These are phyloP conservation scores for Penicillium parvum DNA, from an alignment of 495 filamentous ascomycete genomes.

Conservation along the genomic window DNA sequence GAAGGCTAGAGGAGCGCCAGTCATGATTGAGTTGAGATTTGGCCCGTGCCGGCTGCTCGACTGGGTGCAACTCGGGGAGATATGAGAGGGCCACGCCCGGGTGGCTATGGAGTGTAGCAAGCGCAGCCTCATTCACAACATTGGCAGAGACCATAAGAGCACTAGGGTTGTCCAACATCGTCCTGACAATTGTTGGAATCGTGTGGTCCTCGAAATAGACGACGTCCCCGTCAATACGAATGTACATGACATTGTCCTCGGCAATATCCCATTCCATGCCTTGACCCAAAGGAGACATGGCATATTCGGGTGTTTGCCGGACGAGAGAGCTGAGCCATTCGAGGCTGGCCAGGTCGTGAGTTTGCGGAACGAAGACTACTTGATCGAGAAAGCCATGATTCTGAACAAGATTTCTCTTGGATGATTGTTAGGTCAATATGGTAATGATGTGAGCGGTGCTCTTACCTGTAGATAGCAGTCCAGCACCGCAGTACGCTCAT, in stretches of 20 bases:
- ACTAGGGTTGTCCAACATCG: conserved; percentile 44
- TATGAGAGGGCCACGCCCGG: conserved; percentile 35
- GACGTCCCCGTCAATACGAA: conserved; percentile 55
- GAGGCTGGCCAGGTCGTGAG: conserved; percentile 40
- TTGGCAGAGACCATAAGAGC: conserved; percentile 50
- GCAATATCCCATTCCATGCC: conserved; percentile 17
- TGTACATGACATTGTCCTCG: conserved; percentile 38
- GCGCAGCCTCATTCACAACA: conserved; percentile 41
- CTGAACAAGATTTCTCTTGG: conserved; percentile 44
- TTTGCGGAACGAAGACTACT: conserved; percentile 51
- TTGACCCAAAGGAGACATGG: conserved; percentile 14
- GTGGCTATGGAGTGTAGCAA: conserved; percentile 34
- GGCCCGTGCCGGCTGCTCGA: conserved; percentile 12
- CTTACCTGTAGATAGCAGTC: conserved; percentile 50
- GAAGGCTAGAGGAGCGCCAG: conserved; percentile 30
- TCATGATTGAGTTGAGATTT: conserved; percentile 15
- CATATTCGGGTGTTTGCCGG: conserved; percentile 24
- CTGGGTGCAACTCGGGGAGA: conserved; percentile 27
- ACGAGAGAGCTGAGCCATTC: conserved; percentile 38
- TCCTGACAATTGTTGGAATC: conserved; percentile 50
- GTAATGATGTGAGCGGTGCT: neutral
- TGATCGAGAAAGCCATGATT: conserved; percentile 52
- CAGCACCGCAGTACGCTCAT: conserved; percentile 43
- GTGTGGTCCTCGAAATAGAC: conserved; percentile 51
- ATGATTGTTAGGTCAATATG: conserved; percentile 4